A percentile compares a stretch with the other conserved stretches of the same genome.
These are phyloP conservation scores for Millerozyma acaciae DNA, from an alignment of 805 yeast genomes.

Conservation along the genomic window DNA sequence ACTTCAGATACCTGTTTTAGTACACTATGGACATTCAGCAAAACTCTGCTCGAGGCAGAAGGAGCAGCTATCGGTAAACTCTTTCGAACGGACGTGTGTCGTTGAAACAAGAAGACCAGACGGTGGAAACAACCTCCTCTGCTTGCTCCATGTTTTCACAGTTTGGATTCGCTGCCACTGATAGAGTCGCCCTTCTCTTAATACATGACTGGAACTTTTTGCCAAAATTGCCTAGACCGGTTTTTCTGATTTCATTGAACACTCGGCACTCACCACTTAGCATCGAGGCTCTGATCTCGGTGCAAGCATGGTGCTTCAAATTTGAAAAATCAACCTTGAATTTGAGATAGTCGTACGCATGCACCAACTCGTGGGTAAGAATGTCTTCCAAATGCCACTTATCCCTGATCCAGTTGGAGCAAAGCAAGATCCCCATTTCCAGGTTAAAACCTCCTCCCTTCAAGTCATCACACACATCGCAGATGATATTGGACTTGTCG, in stretches of 20 bases:
- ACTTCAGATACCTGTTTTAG: too few relatives aligned
- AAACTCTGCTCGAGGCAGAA: too few relatives aligned
- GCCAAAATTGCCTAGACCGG: slow-evolving; percentile 51
- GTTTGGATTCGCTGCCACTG: slow-evolving; percentile 82
- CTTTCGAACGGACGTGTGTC: slow-evolving; percentile 96
- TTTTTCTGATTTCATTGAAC: slow-evolving; percentile 70
- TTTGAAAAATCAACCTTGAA: slow-evolving; percentile 84
- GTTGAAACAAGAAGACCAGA: slow-evolving; percentile 88
- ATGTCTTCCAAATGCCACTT: slow-evolving; percentile 88
- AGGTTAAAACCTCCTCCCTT: slow-evolving; percentile 93
- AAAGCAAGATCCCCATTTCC: slow-evolving; percentile 75
- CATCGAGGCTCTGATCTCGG: slow-evolving; percentile 91
- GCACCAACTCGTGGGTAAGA: slow-evolving; percentile 86
- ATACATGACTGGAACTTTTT: slow-evolving; percentile 91
- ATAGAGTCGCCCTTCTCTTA: slow-evolving; percentile 77
- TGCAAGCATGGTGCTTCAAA: slow-evolving; percentile 91
- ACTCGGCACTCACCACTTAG: slow-evolving; percentile 94
- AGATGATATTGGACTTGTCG: slow-evolving; percentile 52
- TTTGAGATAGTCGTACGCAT: slow-evolving; percentile 85
- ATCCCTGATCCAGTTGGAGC: slow-evolving; percentile 75
- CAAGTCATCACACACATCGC: slow-evolving; percentile 81
- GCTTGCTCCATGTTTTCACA: slow-evolving; percentile 76
- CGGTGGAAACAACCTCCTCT: slow-evolving; percentile 72
- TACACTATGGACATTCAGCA: too few relatives aligned
- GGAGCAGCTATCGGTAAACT: slow-evolving; percentile 53